phyloP scores from a whole-genome alignment of 345 rosid species.

The Salix viminalis region DNA sequence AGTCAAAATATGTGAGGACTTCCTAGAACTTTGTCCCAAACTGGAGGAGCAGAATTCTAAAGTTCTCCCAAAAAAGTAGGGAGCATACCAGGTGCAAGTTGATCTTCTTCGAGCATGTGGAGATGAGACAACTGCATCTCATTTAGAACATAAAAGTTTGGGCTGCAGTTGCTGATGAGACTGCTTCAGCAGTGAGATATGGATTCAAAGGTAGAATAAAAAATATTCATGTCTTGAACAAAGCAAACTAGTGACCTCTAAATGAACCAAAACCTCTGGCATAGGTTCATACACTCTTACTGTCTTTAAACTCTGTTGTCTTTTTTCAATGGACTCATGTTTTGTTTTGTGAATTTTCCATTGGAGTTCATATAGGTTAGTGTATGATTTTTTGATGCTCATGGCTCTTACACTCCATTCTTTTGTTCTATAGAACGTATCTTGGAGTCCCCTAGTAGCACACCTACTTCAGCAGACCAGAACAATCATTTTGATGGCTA shows the following conservation, averaged over 20 bases:
- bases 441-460: slow-evolving; percentile 38
- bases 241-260: not conserved
- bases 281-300: not conserved
- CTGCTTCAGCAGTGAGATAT: slow-evolving; percentile 90
- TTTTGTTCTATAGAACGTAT: slow-evolving; percentile 50
- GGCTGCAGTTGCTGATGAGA: slow-evolving; percentile 95
- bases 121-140: slow-evolving; percentile 51
- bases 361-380: slow-evolving; percentile 10
- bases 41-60: slow-evolving; percentile 74
- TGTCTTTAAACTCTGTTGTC: not conserved
- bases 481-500: slow-evolving; percentile 26
- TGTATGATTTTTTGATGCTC: slow-evolving; percentile 1
- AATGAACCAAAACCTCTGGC: not conserved
- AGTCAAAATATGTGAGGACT: slow-evolving; percentile 57
- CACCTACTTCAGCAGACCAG: slow-evolving; percentile 23
- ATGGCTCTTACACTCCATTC: not conserved
- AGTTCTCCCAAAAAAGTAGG: slow-evolving; percentile 81
- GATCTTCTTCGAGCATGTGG: slow-evolving; percentile 85
- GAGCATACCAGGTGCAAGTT: slow-evolving; percentile 85
- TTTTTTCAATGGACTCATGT: not conserved
- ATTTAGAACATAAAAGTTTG: slow-evolving; percentile 70
- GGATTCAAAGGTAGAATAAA: slow-evolving; percentile 69
- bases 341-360: not conserved
- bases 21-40: slow-evolving; percentile 63
- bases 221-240: not conserved